Base-by-base conservation (phyloP, 2,329 filamentous ascomycete species). In the Ceratocystiopsis sp. region DNA sequence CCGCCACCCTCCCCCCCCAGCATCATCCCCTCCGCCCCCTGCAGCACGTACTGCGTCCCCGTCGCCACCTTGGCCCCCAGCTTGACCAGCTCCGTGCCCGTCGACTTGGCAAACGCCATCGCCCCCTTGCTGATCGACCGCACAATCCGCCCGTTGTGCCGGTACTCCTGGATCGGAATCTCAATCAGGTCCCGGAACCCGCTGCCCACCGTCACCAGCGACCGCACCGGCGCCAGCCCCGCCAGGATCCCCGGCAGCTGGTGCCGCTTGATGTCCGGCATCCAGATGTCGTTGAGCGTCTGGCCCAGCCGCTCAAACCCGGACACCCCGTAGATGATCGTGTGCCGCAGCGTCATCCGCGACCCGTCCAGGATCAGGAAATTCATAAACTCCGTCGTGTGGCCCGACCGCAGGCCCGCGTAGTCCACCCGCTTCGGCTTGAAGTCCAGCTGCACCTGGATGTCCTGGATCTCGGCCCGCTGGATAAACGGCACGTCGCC, bases 341-440 rank as follows among this genome's bases (percentile, higher is more conserved):
- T 82, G 57, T 89, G 87, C 13, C 83, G 75, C 42, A 98, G 71
- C 8, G 81, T 74, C 70, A 98, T 82, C 47, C 89, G 78, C 2
- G 91, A 78, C 50, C 84, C 80, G 52, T 98, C 91, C 1, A 98
- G 73, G 14, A 89, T 83, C 50, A 98, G 73, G 57, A 98, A 95
- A 59, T 98, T 98, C 87, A 96, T 96, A 55, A 98, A 93, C 58
- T 98, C 91, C 0, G 85, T 93, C 0, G 91, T 96, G 51, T 84
- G 85, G 2, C 91, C 91, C 1, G 91, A 95, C 21, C 87, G 78
- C 4, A 98, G 71, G 4, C 87, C 87, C 0, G 79, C 84, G 53
- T 98, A 98, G 59, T 98, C 89, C 16, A 98, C 84, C n/a, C 85
- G 77, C 61, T 98, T 96, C 10, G 91, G 91, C 59, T 98, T 98